Base-by-base conservation (phyloP, 2,329 filamentous ascomycete species). In the Xenosphaeropsis pyriputrescens region DNA sequence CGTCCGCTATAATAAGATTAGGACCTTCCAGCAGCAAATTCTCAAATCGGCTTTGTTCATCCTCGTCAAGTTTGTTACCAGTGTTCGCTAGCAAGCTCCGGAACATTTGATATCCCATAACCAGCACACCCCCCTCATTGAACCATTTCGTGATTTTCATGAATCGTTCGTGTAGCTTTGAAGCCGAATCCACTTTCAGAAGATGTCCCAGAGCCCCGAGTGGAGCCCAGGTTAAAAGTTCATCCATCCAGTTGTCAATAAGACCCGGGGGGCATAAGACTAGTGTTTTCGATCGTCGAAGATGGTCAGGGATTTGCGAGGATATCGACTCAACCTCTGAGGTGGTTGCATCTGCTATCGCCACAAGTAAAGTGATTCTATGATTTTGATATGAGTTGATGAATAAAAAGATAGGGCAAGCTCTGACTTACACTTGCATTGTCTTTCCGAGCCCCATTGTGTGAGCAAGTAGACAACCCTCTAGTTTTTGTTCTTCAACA, bases 401-500 rank as follows among this genome's bases (percentile, higher is more conserved):
- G 22, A 26, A 26, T 11, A 26, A 6, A 9, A 26, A 26, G 8
- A 34, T 8, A 6, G 17, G 34, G 29, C 7, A 5, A 16, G 13
- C 16, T 16, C 29, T 26, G 4, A 59, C 63, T 59, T 57, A 68
- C 62, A 85, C 73, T 60, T 94, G 86, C 78, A 93, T 85, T 0
- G 86, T 93, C 61, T 94, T 95, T 13, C 86, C 86, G 2, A 94
- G 61, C 2, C 88, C 88, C 86, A 94, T 94, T 0, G 83, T 85
- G 54, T 94, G 86, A 5, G 86, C 82, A 15, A 94, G 65, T 11
- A 93, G 66, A 51, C 84, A 93, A 2, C 86, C 86, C 55, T 86
- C 77, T 14, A 68, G 66, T 5, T 63, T 60, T 4, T 66, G 60
- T 2, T 62, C 54, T 39, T 76, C 45, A 26, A 26, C 22, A 26